A percentile compares a stretch with the other conserved stretches of the same genome.
Conservation (phyloP, 345 rosid genomes). For the Citrus reticulata region DNA sequence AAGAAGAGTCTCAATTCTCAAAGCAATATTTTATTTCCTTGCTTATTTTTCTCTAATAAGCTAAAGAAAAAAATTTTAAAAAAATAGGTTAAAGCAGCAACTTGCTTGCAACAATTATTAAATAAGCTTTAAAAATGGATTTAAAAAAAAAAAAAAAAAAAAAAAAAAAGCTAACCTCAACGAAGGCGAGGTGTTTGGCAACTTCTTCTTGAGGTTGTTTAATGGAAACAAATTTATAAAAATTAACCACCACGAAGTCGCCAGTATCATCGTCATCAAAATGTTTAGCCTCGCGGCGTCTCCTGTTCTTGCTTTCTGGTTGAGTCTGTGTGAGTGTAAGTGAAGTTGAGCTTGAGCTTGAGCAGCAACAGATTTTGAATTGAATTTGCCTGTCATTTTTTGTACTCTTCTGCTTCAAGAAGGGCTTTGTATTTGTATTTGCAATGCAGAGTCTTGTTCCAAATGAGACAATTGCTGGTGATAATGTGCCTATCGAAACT, state of each 20-base stretch:
- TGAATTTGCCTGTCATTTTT: too few species aligned
- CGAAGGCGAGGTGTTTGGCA: constrained; percentile 59
- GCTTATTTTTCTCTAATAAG: not conserved
- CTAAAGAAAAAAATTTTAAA: too few species aligned
- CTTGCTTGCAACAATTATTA: not conserved
- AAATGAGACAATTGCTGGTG: not conserved
- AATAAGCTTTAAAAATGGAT: too few species aligned
- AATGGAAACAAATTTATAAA: constrained; percentile 66
- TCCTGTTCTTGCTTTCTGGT: not conserved
- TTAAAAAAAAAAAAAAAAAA: too few species aligned
- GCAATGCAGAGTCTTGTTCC: not conserved
- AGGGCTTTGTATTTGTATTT: not conserved
- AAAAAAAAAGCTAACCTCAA: constrained; percentile 38
- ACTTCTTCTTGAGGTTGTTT: constrained; percentile 59
- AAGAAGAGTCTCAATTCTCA: too few species aligned
- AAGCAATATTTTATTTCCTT: not conserved
- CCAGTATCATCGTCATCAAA: constrained; percentile 9
- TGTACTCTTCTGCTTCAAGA: not conserved
- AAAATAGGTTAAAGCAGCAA: not conserved
- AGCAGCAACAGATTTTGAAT: not conserved
- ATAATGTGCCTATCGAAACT: not conserved
- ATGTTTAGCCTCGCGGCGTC: not conserved
- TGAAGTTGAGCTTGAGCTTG: not conserved
- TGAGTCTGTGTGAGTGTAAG: too few species aligned
- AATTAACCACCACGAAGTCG: constrained; percentile 72